Conservation (phyloP, 805 yeast genomes). For the Ogataea angusta region DNA sequence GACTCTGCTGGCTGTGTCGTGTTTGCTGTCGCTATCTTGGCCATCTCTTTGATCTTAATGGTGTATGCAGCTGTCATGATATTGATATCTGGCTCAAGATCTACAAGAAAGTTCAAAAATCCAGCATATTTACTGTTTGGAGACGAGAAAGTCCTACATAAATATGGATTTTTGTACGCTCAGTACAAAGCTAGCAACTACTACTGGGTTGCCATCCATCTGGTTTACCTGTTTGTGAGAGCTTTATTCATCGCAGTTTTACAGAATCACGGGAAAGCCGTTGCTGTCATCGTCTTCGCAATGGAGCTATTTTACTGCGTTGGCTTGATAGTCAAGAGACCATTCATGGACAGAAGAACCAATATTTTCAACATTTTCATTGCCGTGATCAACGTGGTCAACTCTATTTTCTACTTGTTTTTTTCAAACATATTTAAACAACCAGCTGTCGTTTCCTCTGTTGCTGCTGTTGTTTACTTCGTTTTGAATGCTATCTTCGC, state of each 20-base stretch:
- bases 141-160: slow-evolving; percentile 72
- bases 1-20: slow-evolving; percentile 84
- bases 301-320: slow-evolving; percentile 72
- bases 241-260: slow-evolving; percentile 83
- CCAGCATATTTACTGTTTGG: slow-evolving; percentile 92
- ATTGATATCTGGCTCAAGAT: slow-evolving; percentile 68
- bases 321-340: slow-evolving; percentile 66
- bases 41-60: slow-evolving; percentile 56
- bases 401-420: slow-evolving; percentile 83
- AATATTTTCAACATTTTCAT: slow-evolving; percentile 90
- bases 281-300: slow-evolving; percentile 71
- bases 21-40: slow-evolving; percentile 69
- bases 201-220: slow-evolving; percentile 70
- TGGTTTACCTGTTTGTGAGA: slow-evolving; percentile 66
- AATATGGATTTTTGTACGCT: slow-evolving; percentile 89
- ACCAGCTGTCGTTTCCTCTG: slow-evolving; percentile 84
- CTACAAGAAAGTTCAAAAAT: slow-evolving; percentile 70
- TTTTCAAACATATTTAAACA: slow-evolving; percentile 81
- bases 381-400: slow-evolving; percentile 72
- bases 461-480: slow-evolving; percentile 88
- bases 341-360: slow-evolving; percentile 92
- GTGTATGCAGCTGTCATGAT: slow-evolving; percentile 73
- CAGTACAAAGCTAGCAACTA: slow-evolving; percentile 86
- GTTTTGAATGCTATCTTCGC: slow-evolving; percentile 88
- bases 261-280: slow-evolving; percentile 77